Base-by-base conservation (phyloP, 2,329 filamentous ascomycete genomes). In the Calonectria hongkongensis region DNA sequence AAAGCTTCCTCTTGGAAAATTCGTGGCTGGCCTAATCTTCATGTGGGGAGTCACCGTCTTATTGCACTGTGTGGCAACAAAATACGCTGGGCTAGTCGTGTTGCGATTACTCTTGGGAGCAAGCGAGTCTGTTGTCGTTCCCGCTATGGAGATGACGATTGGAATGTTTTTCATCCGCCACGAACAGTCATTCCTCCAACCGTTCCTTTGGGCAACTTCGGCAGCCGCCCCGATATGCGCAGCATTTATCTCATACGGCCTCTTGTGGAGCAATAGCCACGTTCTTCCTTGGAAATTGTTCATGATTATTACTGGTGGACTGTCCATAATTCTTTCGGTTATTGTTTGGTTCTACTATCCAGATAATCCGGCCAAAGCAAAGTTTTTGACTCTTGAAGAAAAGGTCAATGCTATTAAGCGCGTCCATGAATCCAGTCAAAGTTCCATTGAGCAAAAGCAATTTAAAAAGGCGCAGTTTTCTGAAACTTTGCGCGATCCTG, bases 381-480 rank as follows among this genome's bases (percentile, higher is more conserved):
- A 76, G 1, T 85, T 85, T 36, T 81, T 86, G 68, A 82, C 82
- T 0, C 73, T 83, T 2, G 84, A 87, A 54, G 86, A 87, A 58
- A 82, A 81, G 7, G 82, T 84, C 3, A 85, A 86, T 54, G 83
- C 83, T 0, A 81, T 84, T 18, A 76, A 73, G 2, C 78, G 82
- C 1, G 81, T 84, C 0, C 83, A 84, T 45, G 74, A 76, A 16
- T 79, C 82, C 1, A 79, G 76, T 18, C 82, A 82, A 65, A 84
- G 82, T 39, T 82, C 82, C 4, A 85, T 85, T 48, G 83, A 85
- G 70, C 81, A 84, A 54, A 85, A 84, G 65, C 80, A 79, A 25
- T 84, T 84, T 68, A 83, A 83, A 70, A 76, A 74, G 48, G 73
- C 76, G 30, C 81, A 83, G 62, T 78, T 82, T 39, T 25, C 76